Percentiles rank a stretch among this genome's conserved stretches.
Conservation (phyloP, 225 moss, liverwort and hornwort genomes). For the Straminergon stramineum region DNA sequence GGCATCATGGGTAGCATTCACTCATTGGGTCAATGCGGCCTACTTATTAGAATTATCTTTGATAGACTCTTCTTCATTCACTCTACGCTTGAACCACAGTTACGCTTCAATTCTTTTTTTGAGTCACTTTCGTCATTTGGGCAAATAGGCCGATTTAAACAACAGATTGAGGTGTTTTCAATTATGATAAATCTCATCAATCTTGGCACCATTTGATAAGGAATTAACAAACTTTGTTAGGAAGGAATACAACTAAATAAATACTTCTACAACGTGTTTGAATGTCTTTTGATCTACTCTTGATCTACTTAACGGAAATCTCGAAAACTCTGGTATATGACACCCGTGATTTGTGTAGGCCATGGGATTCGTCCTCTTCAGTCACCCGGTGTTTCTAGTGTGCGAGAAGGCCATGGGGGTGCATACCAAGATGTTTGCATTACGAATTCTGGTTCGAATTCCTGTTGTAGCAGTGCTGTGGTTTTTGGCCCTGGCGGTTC, state of each 20-base stretch:
- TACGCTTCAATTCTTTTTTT: neutral
- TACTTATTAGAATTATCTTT: neutral
- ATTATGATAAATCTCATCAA: neutral
- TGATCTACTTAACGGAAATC: too few relatives aligned
- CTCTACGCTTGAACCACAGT: too few relatives aligned
- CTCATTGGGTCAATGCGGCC: neutral
- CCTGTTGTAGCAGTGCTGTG: slow-evolving; percentile 33
- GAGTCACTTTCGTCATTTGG: neutral
- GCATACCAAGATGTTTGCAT: slow-evolving; percentile 10
- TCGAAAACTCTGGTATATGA: neutral
- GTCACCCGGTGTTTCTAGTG: slow-evolving; percentile 43
- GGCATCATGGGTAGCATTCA: neutral
- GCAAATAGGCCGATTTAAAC: neutral
- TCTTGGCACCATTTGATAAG: neutral
- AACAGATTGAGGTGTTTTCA: neutral
- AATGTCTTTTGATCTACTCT: neutral
- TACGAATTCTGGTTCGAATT: slow-evolving; percentile 16
- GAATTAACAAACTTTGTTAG: neutral
- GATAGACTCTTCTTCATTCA: neutral
- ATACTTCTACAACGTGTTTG: neutral
- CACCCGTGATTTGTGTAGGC: neutral
- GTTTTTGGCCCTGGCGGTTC: slow-evolving; percentile 45
- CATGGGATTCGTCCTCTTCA: slow-evolving; percentile 41
- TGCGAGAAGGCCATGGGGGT: slow-evolving; percentile 40
- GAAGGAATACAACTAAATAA: neutral